Evolutionary conservation across 352 stramenopile genomes (phyloP).

Genomic region (Phytophthora fragariaefolia): DNA sequence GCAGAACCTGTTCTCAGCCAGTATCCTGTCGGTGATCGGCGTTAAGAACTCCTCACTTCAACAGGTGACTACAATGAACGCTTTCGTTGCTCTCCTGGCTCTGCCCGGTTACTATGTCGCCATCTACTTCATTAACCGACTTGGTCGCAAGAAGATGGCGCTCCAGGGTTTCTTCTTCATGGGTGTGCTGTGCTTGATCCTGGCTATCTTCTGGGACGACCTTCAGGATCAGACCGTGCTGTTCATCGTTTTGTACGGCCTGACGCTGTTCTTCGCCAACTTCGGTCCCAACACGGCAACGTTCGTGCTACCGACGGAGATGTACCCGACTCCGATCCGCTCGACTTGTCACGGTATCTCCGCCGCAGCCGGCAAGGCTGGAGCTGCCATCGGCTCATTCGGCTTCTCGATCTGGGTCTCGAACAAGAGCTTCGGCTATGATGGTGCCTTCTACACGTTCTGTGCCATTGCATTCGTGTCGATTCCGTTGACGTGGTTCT

Average conservation of each 20-base stretch:
- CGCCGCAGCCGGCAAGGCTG: constrained; percentile 81
- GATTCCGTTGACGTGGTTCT: constrained; percentile 58
- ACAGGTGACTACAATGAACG: constrained; percentile 54
- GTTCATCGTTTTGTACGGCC: constrained; percentile 74
- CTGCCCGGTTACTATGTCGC: constrained; percentile 80
- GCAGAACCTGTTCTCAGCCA: constrained; percentile 69
- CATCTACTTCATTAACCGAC: constrained; percentile 58
- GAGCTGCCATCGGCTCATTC: constrained; percentile 67
- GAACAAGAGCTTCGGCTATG: constrained; percentile 52
- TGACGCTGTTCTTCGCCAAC: constrained; percentile 80
- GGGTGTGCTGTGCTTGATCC: constrained; percentile 54
- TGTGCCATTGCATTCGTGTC: constrained; percentile 44
- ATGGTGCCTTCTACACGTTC: constrained; percentile 56
- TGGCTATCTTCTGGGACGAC: constrained; percentile 59
- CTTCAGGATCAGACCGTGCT: constrained; percentile 47
- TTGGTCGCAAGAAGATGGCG: constrained; percentile 69
- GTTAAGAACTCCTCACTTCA: constrained; percentile 47
- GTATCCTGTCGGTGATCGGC: constrained; percentile 57
- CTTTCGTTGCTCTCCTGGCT: constrained; percentile 60
- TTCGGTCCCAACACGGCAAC: constrained; percentile 84
- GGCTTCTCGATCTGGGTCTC: constrained; percentile 59
- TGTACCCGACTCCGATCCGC: constrained; percentile 78
- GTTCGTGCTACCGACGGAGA: constrained; percentile 89
- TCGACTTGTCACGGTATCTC: constrained; percentile 87
- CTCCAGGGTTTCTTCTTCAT: constrained; percentile 68